A percentile compares a stretch with the other conserved stretches of the same genome.
Conservation (phyloP, 2,329 filamentous ascomycete genomes). For the Xylaria arbuscula region DNA sequence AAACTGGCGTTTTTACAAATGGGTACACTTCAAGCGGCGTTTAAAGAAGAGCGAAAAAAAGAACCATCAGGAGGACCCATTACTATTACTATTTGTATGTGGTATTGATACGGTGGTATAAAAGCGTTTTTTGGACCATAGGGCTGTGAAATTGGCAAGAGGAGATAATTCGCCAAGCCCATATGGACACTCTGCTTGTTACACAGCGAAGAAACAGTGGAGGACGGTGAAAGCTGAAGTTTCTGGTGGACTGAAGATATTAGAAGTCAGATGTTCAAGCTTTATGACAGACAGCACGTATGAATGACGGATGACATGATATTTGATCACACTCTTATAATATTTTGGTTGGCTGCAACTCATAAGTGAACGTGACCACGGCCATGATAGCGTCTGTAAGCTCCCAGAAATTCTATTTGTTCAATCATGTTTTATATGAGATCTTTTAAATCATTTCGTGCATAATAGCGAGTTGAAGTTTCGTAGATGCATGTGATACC, state of each 20-base stretch:
- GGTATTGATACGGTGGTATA: slow-evolving; percentile 27
- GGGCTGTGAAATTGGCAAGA: slow-evolving; percentile 41
- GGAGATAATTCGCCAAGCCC: slow-evolving; percentile 26
- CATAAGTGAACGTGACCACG: background rate
- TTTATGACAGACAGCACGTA: slow-evolving; percentile 48
- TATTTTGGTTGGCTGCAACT: background rate
- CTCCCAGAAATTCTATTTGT: background rate
- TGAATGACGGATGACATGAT: slow-evolving; percentile 52
- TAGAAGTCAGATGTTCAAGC: slow-evolving; percentile 39
- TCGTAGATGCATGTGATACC: no score
- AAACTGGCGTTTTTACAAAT: slow-evolving; percentile 30
- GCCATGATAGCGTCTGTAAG: background rate
- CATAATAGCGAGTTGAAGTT: no score
- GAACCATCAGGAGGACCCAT: slow-evolving; percentile 16
- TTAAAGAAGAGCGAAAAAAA: slow-evolving; percentile 25
- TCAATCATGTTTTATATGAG: background rate
- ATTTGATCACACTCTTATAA: slow-evolving; percentile 28
- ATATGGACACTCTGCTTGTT: slow-evolving; percentile 13
- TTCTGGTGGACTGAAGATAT: slow-evolving; percentile 24
- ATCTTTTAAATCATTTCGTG: no score
- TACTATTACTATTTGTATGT: slow-evolving; percentile 18
- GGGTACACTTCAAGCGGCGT: slow-evolving; percentile 29
- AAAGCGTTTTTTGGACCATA: slow-evolving; percentile 34
- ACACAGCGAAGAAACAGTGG: background rate
- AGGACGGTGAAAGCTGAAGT: slow-evolving; percentile 21